Evolutionary conservation across 805 yeast species (phyloP).

Genomic region (Yarrowia phangngaensis): DNA sequence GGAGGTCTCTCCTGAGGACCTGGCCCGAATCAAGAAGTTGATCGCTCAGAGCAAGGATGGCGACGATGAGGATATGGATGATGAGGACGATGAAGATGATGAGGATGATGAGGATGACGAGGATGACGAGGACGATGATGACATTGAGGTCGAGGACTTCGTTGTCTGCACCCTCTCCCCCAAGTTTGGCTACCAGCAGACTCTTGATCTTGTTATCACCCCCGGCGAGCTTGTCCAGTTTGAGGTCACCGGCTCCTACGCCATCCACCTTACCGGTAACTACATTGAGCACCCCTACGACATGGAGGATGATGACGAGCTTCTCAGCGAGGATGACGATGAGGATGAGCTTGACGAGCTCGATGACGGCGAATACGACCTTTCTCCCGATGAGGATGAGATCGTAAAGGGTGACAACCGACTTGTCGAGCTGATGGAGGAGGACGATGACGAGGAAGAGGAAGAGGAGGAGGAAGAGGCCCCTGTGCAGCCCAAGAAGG

Average conservation of each 20-base stretch:
- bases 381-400: slow-evolving; percentile 39
- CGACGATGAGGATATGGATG: slow-evolving; percentile 48
- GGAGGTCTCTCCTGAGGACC: slow-evolving; percentile 33
- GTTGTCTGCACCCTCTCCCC: slow-evolving; percentile 90
- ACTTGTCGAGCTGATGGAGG: slow-evolving; percentile 50
- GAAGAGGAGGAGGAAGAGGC: slow-evolving; percentile 46
- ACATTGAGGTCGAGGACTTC: slow-evolving; percentile 75
- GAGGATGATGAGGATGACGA: slow-evolving; percentile 52
- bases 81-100: slow-evolving; percentile 50
- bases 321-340: slow-evolving; percentile 41
- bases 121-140: slow-evolving; percentile 58
- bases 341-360: slow-evolving; percentile 35
- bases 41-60: slow-evolving; percentile 34
- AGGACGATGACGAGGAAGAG: slow-evolving; percentile 56
- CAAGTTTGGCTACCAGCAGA: slow-evolving; percentile 73
- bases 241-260: slow-evolving; percentile 93
- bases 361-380: slow-evolving; percentile 34
- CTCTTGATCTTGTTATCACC: slow-evolving; percentile 80
- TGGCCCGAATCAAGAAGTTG: slow-evolving; percentile 34
- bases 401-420: slow-evolving; percentile 30
- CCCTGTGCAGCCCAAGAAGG: slow-evolving; percentile 46
- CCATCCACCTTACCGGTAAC: slow-evolving; percentile 90
- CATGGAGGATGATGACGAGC: slow-evolving; percentile 53
- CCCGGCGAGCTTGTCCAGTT: slow-evolving; percentile 94
- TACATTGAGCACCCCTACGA: slow-evolving; percentile 94